Evolutionary conservation across 2,329 filamentous ascomycete species (phyloP).

Genomic region (Cercospora berteroae): DNA sequence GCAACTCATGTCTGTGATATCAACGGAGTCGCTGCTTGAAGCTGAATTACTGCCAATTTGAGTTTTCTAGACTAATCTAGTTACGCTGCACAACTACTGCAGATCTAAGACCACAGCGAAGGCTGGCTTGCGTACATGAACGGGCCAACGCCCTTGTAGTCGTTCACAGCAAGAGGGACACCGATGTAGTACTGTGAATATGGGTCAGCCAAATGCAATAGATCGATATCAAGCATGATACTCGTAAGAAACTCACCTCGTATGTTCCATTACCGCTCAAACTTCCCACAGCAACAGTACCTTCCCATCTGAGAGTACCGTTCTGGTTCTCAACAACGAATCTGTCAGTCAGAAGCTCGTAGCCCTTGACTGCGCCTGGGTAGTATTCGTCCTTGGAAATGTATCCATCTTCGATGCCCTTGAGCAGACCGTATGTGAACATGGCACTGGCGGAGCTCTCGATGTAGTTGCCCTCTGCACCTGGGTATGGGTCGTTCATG

Average conservation of each 20-base stretch:
- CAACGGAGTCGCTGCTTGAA: background rate
- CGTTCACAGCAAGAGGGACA: constrained; percentile 38
- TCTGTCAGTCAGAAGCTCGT: constrained; percentile 44
- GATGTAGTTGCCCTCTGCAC: constrained; percentile 52
- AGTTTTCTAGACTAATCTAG: background rate
- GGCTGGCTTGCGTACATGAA: constrained; percentile 40
- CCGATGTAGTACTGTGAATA: constrained; percentile 39
- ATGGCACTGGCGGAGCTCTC: constrained; percentile 60
- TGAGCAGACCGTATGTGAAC: constrained; percentile 55
- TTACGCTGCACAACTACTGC: background rate
- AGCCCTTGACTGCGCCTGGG: constrained; percentile 49
- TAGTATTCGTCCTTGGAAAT: constrained; percentile 47
- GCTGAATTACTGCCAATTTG: background rate
- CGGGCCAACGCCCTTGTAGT: constrained; percentile 44
- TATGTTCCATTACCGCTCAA: constrained; percentile 51
- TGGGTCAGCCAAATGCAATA: background rate
- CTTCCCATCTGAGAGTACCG: constrained; percentile 52
- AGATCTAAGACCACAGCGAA: constrained; percentile 1
- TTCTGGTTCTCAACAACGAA: constrained; percentile 51
- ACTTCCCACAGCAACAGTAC: constrained; percentile 54
- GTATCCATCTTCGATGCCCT: constrained; percentile 45
- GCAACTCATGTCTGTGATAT: background rate
- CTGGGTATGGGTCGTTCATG: constrained; percentile 54
- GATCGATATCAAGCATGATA: background rate
- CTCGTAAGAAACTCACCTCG: constrained; percentile 48